Conservation (phyloP, 148 eudicot species). For the Pharnaceum exiguum region DNA sequence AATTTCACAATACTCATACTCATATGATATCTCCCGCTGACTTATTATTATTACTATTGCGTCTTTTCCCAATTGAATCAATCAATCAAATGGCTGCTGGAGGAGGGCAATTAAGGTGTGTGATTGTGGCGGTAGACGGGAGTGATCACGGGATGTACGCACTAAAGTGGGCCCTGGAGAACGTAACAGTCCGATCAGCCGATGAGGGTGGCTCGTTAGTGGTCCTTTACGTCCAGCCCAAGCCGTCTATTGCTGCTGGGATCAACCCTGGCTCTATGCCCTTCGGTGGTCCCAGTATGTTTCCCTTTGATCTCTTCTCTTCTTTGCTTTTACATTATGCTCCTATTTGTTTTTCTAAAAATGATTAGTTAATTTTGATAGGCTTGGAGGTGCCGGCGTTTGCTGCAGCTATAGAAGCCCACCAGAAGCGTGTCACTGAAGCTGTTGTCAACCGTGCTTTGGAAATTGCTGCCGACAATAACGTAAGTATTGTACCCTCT, state of each 20-base stretch:
- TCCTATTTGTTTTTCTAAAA: neutral
- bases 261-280: constrained; percentile 76
- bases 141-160: constrained; percentile 87
- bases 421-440: constrained; percentile 56
- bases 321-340: neutral
- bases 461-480: constrained; percentile 49
- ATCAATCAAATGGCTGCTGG: constrained; percentile 4
- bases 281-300: constrained; percentile 87
- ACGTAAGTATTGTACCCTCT: constrained; percentile 30
- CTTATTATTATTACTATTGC: too few species aligned
- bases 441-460: constrained; percentile 57
- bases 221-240: constrained; percentile 67
- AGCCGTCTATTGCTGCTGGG: constrained; percentile 69
- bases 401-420: constrained; percentile 69
- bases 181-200: constrained; percentile 45
- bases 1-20: neutral
- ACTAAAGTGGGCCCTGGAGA: constrained; percentile 63
- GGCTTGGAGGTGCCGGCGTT: constrained; percentile 79
- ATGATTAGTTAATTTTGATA: constrained; percentile 1
- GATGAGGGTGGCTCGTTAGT: constrained; percentile 40
- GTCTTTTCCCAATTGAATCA: too few species aligned
- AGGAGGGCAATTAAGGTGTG: constrained; percentile 36
- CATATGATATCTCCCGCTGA: neutral
- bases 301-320: neutral
- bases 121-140: constrained; percentile 79